These are phyloP conservation scores for Acanthamoeba castellanii DNA, from an alignment of 208 protist genomes.

Conservation along the genomic window DNA sequence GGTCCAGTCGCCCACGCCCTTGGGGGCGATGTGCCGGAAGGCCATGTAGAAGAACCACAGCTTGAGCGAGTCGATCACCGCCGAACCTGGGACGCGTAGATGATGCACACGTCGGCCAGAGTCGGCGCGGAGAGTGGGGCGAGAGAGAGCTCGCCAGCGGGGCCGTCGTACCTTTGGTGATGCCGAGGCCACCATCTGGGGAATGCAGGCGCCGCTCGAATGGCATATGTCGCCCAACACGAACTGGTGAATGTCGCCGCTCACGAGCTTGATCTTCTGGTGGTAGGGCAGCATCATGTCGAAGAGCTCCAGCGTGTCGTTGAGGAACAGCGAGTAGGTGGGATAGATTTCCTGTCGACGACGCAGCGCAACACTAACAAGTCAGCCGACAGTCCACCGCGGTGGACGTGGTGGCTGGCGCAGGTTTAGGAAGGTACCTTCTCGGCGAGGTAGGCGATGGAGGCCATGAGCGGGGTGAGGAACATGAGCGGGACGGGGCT, in stretches of 20 bases:
- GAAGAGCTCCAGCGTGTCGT: slow-evolving; percentile 38
- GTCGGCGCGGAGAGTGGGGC: too few relatives aligned
- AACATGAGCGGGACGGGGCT: slow-evolving; percentile 60
- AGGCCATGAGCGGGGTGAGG: slow-evolving; percentile 31
- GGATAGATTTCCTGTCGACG: slow-evolving; percentile 31
- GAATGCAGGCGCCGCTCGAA: slow-evolving; percentile 13
- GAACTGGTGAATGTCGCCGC: slow-evolving; percentile 73
- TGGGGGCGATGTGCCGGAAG: slow-evolving; percentile 16
- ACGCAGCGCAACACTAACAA: not conserved
- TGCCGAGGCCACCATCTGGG: slow-evolving; percentile 62
- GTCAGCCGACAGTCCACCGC: not conserved
- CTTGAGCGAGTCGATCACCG: slow-evolving; percentile 58
- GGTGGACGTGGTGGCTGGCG: not conserved
- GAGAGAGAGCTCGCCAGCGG: too few relatives aligned
- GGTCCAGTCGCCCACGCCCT: not conserved
- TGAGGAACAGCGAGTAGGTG: slow-evolving; percentile 7
- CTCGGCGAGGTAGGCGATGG: slow-evolving; percentile 50
- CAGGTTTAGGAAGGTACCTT: not conserved
- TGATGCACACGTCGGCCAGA: too few relatives aligned
- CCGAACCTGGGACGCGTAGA: not conserved
- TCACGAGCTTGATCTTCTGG: slow-evolving; percentile 35
- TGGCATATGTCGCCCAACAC: slow-evolving; percentile 55
- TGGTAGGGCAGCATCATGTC: slow-evolving; percentile 70
- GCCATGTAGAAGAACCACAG: slow-evolving; percentile 59
- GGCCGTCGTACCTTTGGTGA: not conserved